A percentile compares a stretch with the other conserved stretches of the same genome.
Evolutionary conservation across 208 protist species (phyloP).

Genomic region (Entamoeba histolytica): DNA sequence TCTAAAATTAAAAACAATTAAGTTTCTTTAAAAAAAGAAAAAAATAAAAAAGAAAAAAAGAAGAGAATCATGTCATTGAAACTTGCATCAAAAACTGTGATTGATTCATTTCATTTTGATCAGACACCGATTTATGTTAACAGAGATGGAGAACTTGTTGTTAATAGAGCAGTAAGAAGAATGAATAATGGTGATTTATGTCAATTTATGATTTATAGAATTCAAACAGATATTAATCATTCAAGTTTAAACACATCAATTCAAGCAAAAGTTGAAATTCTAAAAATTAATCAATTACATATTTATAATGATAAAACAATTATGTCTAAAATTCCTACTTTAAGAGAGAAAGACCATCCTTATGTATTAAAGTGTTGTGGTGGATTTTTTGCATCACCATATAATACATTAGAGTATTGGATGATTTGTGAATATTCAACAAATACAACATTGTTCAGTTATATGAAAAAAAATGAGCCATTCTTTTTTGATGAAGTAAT

Average conservation of each 20-base stretch:
- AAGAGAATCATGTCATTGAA: background rate
- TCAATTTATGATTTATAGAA: background rate
- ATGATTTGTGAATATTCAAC: background rate
- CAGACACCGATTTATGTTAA: background rate
- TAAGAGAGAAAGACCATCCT: background rate
- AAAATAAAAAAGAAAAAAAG: too few relatives aligned
- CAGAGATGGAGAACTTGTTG: background rate
- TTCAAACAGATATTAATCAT: background rate
- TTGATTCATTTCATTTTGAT: background rate
- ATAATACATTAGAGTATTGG: background rate
- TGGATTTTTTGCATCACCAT: background rate
- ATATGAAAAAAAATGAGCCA: background rate
- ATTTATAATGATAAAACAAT: background rate
- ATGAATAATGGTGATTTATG: background rate
- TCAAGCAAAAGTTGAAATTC: background rate
- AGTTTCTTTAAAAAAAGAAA: too few relatives aligned
- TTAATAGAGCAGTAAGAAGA: background rate
- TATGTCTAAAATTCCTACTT: background rate
- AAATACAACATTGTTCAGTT: background rate
- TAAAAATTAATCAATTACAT: background rate
- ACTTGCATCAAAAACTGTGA: background rate
- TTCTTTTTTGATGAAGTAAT: background rate
- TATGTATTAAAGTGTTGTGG: background rate
- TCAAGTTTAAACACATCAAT: background rate
- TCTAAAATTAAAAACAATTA: too few relatives aligned